These are phyloP conservation scores for Tritrichomonas musculus DNA, from an alignment of 208 protist genomes.

Conservation along the genomic window DNA sequence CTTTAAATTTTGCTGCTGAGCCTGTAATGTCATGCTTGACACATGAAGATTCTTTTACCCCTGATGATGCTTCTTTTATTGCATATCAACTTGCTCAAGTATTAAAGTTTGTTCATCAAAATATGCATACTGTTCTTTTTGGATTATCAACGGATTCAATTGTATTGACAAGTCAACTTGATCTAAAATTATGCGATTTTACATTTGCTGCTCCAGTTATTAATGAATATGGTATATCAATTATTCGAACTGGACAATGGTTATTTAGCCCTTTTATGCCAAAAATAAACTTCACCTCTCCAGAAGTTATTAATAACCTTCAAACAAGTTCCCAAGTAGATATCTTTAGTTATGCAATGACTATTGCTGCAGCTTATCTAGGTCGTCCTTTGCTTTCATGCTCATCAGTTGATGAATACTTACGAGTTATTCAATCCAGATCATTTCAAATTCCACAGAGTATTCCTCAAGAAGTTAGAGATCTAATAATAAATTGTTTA, in stretches of 20 bases:
- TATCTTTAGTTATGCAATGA: not conserved
- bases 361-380: too few species aligned
- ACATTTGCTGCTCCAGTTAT: not conserved
- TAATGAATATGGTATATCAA: not conserved
- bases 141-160: not conserved
- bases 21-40: not conserved
- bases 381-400: too few species aligned
- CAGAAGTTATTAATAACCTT: not conserved
- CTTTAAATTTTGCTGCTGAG: not conserved
- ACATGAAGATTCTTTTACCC: not conserved
- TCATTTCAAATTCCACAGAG: too few species aligned
- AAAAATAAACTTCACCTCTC: not conserved
- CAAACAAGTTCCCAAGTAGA: not conserved
- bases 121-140: not conserved
- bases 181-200: constrained; percentile 2
- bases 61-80: not conserved
- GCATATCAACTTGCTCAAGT: not conserved
- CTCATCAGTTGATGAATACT: too few species aligned
- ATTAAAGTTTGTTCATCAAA: not conserved
- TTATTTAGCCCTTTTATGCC: too few species aligned
- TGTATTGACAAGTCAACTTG: not conserved
- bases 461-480: too few species aligned
- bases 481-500: not conserved
- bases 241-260: too few species aligned
- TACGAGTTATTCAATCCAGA: too few species aligned